These are phyloP conservation scores for Talaromyces borbonicus DNA, from an alignment of 495 filamentous ascomycete genomes.

Conservation along the genomic window DNA sequence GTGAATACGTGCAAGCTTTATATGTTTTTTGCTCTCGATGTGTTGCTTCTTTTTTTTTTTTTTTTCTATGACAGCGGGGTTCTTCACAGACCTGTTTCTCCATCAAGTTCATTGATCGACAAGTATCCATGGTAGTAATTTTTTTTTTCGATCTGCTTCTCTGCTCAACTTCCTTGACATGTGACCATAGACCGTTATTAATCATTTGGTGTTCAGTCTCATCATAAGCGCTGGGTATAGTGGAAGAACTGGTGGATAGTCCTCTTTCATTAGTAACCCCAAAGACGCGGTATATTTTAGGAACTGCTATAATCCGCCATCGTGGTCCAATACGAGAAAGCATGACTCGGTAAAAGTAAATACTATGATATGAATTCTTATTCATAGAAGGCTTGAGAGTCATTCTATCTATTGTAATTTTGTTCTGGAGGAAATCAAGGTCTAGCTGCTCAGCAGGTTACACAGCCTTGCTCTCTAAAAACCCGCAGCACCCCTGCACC, in stretches of 20 bases:
- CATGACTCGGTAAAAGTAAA: neutral
- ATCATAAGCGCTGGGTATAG: neutral
- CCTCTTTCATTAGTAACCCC: neutral
- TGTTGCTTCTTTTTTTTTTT: neutral
- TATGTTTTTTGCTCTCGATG: neutral
- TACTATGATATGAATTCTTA: neutral
- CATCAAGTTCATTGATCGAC: neutral
- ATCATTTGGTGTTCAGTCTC: neutral
- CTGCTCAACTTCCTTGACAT: neutral
- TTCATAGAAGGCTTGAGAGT: neutral
- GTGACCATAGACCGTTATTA: neutral
- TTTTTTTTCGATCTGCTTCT: neutral
- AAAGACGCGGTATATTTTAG: neutral
- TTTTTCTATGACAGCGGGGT: neutral
- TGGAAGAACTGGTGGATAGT: neutral
- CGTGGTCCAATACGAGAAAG: neutral
- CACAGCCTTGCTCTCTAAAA: neutral
- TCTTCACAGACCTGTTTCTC: neutral
- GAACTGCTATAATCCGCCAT: neutral
- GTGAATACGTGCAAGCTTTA: neutral
- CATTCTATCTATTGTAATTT: neutral
- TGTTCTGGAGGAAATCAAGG: neutral
- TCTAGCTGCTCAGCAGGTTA: neutral
- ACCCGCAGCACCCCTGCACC: neutral
- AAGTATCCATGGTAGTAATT: neutral